Evolutionary conservation across 352 stramenopile genomes (phyloP), one percentile per base, ranked within the genome.

Genomic region (Phytophthora citricola): DNA sequence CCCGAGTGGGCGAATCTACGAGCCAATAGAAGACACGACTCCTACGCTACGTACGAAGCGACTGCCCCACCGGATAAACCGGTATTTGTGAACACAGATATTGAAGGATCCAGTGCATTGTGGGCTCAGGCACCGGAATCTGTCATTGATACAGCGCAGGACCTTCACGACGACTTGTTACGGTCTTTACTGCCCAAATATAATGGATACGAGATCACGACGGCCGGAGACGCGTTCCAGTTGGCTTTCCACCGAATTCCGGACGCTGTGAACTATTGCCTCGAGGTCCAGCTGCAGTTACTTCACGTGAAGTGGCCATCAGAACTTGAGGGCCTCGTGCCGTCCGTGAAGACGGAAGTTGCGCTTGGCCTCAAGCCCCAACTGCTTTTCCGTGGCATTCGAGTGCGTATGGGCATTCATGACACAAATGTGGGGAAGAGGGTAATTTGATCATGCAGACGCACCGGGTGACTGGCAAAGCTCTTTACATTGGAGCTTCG

Each of bases 351-450:
- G 56, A 87, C 76, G 1, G 76, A 86, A 57, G 76, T 78, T 22
- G 67, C 69, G 14, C 58, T 81, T 43, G 69, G 72, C 9, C 59
- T 87, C 20, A 87, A 87, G 59, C 68, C 75, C 0, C 72, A 78
- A 8, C 43, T 75, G 24, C 47, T 94, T 27, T 92, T 94, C 41
- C 71, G 68, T 12, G 85, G 85, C 4, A 69, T 93, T 7, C 76
- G 85, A 17, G 83, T 94, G 6, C 85, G 85, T 1, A 94, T 94
- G 85, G 83, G 85, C 1, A 85, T 92, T 52, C 85, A 94, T 69
- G 85, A 91, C 29, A 79, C 81, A 8, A 81, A 67, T 39, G 60
- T 66, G 12, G 71, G 0, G 79, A 86, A 12, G 83, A 91, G 47
- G 83, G 78, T 34, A 70, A 71, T 39, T 63, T 89, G 12, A 71